phyloP scores from a whole-genome alignment of 305 asterid species.

The Rubia peregrina region DNA sequence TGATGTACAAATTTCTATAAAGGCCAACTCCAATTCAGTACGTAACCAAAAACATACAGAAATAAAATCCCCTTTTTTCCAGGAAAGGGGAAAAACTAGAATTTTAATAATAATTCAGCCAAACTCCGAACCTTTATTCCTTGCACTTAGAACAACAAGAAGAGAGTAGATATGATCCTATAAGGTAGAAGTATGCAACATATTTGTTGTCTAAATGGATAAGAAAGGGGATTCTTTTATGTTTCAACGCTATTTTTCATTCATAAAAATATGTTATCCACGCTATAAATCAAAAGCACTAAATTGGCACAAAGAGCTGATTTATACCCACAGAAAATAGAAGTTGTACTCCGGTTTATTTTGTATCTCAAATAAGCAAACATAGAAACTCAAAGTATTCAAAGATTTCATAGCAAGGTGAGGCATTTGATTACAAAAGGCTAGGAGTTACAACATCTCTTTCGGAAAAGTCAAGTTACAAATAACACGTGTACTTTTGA shows the following conservation, averaged over 20 bases:
- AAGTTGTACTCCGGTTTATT: not conserved
- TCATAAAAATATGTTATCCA: not conserved
- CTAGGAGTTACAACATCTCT: not conserved
- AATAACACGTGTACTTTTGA: constrained; percentile 2
- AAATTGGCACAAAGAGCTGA: not conserved
- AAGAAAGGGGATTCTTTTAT: not conserved
- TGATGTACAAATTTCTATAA: not conserved
- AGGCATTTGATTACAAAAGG: not conserved
- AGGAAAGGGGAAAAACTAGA: not conserved
- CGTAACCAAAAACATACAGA: not conserved
- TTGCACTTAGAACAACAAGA: not conserved
- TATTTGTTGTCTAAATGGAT: not conserved
- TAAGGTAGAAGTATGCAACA: not conserved
- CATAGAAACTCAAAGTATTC: not conserved
- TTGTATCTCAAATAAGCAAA: not conserved
- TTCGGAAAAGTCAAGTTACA: constrained; percentile 1
- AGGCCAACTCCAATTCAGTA: not conserved
- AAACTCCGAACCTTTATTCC: not conserved
- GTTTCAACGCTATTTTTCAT: not conserved
- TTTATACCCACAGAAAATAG: not conserved
- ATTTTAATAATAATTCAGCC: not conserved
- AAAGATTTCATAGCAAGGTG: not conserved
- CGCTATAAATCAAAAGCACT: not conserved
- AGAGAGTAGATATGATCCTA: not conserved
- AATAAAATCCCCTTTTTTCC: not conserved